phyloP scores from a whole-genome alignment of 257 asterid genomes.

The Mentha longifolia region DNA sequence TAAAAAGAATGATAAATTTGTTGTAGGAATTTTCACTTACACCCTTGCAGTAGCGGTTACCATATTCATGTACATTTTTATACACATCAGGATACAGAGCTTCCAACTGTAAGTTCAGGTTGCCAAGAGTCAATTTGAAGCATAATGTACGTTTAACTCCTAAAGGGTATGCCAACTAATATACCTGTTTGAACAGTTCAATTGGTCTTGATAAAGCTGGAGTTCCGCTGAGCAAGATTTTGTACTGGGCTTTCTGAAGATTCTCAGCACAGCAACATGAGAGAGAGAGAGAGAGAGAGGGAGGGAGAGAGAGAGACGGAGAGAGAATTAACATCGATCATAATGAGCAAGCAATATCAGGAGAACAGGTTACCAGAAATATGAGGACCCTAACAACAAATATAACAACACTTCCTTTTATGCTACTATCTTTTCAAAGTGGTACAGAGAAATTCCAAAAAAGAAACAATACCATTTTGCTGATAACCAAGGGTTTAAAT shows the following conservation, averaged over 20 bases:
- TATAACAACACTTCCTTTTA: constrained; percentile 19
- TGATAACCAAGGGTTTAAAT: constrained; percentile 22
- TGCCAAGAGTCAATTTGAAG: constrained; percentile 34
- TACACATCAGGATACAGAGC: constrained; percentile 87
- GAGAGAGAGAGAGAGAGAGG: too few relatives aligned
- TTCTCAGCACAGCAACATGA: constrained; percentile 34
- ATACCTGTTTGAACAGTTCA: constrained; percentile 90
- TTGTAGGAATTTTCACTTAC: constrained; percentile 60
- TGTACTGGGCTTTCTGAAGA: constrained; percentile 77
- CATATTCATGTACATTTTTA: constrained; percentile 85
- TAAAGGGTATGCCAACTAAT: constrained; percentile 12
- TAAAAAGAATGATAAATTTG: constrained; percentile 14
- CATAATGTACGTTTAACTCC: constrained; percentile 13
- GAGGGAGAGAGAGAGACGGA: too few relatives aligned
- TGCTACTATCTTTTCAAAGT: constrained; percentile 15
- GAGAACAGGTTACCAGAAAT: constrained; percentile 12
- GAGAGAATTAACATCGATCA: too few relatives aligned
- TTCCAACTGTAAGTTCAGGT: constrained; percentile 67
- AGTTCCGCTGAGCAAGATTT: constrained; percentile 91
- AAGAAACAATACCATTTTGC: constrained; percentile 23
- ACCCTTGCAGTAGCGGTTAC: constrained; percentile 97
- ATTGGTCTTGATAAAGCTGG: constrained; percentile 97
- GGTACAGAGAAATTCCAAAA: constrained; percentile 2
- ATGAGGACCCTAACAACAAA: constrained; percentile 1
- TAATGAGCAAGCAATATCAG: neutral